phyloP scores from a whole-genome alignment of 305 asterid genomes.

The Euphrasia arctica region DNA sequence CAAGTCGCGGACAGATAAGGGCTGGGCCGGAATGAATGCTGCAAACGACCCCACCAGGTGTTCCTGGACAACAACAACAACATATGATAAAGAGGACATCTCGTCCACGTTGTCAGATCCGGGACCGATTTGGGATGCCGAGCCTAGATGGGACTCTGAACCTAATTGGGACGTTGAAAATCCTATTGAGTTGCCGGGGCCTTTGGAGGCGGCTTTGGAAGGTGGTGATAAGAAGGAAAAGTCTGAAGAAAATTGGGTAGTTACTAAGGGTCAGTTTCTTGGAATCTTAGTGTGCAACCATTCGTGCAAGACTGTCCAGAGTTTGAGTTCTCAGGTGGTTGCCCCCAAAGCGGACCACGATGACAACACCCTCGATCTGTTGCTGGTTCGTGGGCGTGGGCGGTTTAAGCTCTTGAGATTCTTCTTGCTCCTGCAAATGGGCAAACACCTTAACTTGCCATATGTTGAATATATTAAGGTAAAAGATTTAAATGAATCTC shows the following conservation, averaged over 20 bases:
- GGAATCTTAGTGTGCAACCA: constrained; percentile 88
- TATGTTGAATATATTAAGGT: constrained; percentile 95
- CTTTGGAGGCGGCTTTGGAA: constrained; percentile 52
- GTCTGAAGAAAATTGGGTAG: constrained; percentile 71
- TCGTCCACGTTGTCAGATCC: constrained; percentile 99
- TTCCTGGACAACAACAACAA: constrained; percentile 71
- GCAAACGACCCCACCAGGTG: constrained; percentile 56
- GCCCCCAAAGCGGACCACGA: constrained; percentile 97
- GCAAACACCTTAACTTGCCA: constrained; percentile 79
- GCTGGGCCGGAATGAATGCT: constrained; percentile 59
- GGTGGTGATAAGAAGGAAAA: constrained; percentile 39
- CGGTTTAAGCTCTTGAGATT: constrained; percentile 80
- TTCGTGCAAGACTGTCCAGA: constrained; percentile 90
- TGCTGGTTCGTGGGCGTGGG: constrained; percentile 83
- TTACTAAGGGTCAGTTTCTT: constrained; percentile 72
- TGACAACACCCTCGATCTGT: constrained; percentile 75
- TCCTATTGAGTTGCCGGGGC: constrained; percentile 66
- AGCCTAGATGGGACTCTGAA: constrained; percentile 95
- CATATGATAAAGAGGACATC: constrained; percentile 87
- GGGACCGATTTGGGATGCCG: constrained; percentile 98
- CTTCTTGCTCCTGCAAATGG: constrained; percentile 73
- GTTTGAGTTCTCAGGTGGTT: constrained; percentile 92
- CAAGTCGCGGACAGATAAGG: constrained; percentile 76
- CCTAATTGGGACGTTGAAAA: constrained; percentile 61
- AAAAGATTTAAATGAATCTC: constrained; percentile 17